Evolutionary conservation across 352 stramenopile species (phyloP), one percentile per base, ranked within the genome.

Genomic region (Pythium insidiosum): DNA sequence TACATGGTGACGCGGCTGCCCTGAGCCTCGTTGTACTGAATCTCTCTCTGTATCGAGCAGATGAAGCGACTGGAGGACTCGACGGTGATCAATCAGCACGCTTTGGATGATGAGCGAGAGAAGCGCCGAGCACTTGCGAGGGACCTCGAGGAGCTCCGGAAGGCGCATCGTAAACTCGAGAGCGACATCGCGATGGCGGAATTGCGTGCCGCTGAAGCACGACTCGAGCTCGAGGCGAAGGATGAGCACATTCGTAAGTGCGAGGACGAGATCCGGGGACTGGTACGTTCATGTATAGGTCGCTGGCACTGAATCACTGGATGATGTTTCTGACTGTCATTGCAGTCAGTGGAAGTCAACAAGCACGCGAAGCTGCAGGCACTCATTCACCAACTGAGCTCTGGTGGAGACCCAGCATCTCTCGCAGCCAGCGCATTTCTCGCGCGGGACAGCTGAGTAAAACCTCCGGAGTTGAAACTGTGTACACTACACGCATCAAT

Each of bases 361-460:
- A 88, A 89, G 38, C 77, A 92, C 54, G 71, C 72, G 22, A 87
- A 92, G 45, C 48, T 92, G 0, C 80, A 92, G 47, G 70, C 76
- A 16, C 61, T 92, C 30, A 92, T 92, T 44, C 79, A 92, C 35
- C 74, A 92, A 33, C 54, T 92, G 19, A 89, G 76, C 51, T 90
- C 78, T 7, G 70, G 72, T 4, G 66, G 70, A 19, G 69, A 87
- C 35, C 52, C 57, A 19, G 68, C 75, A 26, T 54, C 72, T 3
- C 55, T 63, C 18, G 71, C 69, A 25, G 61, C 58, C 1, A 70
- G 63, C 16, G 73, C 73, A 4, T 85, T 68, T 38, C 62, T 84
- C 12, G 62, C 62, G 6, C 62, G 65, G 16, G 65, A 87, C 38
- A 87, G 68, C 45, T 87, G 56, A 31, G 13, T 20, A 3, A 31